A percentile compares a stretch with the other conserved stretches of the same genome.
These are phyloP conservation scores for Pseudogymnoascus sp. DNA, from an alignment of 2,329 filamentous ascomycete genomes.

Conservation along the genomic window DNA sequence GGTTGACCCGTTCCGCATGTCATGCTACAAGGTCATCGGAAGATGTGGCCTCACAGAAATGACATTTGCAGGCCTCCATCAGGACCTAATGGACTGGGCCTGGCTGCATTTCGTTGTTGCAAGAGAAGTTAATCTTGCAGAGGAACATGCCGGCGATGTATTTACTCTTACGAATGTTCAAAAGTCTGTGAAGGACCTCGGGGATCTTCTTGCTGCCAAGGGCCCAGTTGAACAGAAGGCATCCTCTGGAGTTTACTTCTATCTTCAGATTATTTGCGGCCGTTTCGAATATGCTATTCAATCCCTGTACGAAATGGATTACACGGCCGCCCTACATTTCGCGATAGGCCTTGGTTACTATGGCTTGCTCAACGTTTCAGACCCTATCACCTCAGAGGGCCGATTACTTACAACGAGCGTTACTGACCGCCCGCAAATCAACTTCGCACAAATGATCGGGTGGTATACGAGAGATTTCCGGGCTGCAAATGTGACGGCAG, in stretches of 20 bases:
- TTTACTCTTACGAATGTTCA: slow-evolving; percentile 64
- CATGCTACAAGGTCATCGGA: slow-evolving; percentile 95
- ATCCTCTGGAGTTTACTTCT: slow-evolving; percentile 85
- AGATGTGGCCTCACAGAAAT: slow-evolving; percentile 62
- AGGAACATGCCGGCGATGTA: slow-evolving; percentile 58
- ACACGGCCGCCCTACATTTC: slow-evolving; percentile 91
- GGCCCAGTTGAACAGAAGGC: slow-evolving; percentile 61
- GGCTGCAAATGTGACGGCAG: slow-evolving; percentile 77
- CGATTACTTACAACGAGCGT: slow-evolving; percentile 62
- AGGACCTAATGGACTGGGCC: slow-evolving; percentile 62
- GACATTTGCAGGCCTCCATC: slow-evolving; percentile 54
- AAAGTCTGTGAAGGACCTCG: slow-evolving; percentile 77
- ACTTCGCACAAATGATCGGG: slow-evolving; percentile 87
- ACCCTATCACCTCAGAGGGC: slow-evolving; percentile 66
- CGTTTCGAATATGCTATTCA: slow-evolving; percentile 91
- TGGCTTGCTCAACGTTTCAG: slow-evolving; percentile 77
- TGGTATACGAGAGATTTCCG: slow-evolving; percentile 96
- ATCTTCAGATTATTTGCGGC: slow-evolving; percentile 80
- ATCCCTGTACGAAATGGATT: slow-evolving; percentile 85
- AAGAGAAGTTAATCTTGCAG: slow-evolving; percentile 54
- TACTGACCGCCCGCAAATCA: slow-evolving; percentile 70
- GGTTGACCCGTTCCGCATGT: slow-evolving; percentile 90
- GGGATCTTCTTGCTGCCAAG: slow-evolving; percentile 82
- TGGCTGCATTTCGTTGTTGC: slow-evolving; percentile 67
- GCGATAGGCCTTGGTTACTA: slow-evolving; percentile 84